Evolutionary conservation across 148 eudicot genomes (phyloP), one percentile per base, ranked within the genome.

Genomic region (Vaccinium corymbosum): DNA sequence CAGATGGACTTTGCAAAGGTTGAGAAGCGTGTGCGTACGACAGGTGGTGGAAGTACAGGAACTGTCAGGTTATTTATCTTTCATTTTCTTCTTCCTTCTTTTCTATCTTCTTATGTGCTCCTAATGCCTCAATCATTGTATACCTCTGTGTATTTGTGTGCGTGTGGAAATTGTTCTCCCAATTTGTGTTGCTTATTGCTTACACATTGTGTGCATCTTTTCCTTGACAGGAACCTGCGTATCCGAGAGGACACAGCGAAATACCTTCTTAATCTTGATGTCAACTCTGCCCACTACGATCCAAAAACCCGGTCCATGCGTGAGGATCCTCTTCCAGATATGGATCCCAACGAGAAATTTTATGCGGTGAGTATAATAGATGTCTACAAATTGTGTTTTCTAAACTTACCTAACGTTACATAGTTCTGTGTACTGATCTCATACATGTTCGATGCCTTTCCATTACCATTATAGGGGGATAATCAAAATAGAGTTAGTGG

Each of bases 41-140:
- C 98, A 9, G 98, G 98, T 83, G 98, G 98, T 90, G 98, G 98
- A 22, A 94, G 98, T 80, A 96, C 98, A 4, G 98, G 98, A 82
- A 96, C 98, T 82, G 98, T 96, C 25, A 93, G 98, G 97, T 92
- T 20, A 85, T 86, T 82, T 16, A 8, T 83, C 68, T 11, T 17
- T 57, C 55, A 3, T 68, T 68, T 19, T 16, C 38, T 56, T 35
- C 64, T 32, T 6, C 59, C n/a, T 35, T n/a, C 42, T 3, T 25
- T 16, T 8, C 38, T 20, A n/a, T 80, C 51, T 55, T 25, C 2
- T 17, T 78, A 14, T 74, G 49, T 8, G 27, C 3, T 13, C 32
- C 7, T 78, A 19, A 68, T 68, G 4, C 71, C 80, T 9, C 10
- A 52, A 52, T 49, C 71, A 48, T 84, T 27, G 46, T 51, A 7